These are phyloP conservation scores for Pythium volutum DNA, from an alignment of 352 stramenopile species.

Conservation along the genomic window DNA sequence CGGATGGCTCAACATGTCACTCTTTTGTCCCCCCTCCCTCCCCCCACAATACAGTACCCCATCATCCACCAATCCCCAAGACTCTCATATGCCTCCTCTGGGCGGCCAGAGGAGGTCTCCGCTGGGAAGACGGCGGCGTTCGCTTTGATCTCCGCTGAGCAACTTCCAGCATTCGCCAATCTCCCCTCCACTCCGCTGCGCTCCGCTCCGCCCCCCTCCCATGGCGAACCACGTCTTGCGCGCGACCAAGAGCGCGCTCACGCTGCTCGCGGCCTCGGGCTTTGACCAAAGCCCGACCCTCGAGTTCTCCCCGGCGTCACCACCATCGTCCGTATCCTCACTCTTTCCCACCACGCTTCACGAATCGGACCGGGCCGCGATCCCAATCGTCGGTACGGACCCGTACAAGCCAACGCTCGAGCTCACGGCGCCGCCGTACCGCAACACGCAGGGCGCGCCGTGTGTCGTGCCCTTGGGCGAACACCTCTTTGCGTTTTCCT, in stretches of 20 bases:
- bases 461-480: slow-evolving; percentile 47
- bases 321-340: not conserved
- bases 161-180: not conserved
- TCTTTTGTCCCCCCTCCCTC: not conserved
- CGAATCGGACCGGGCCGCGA: not conserved
- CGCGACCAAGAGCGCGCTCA: slow-evolving; percentile 19
- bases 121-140: not conserved
- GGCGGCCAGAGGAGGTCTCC: too few species aligned
- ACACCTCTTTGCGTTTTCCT: slow-evolving; percentile 58
- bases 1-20: slow-evolving; percentile 6
- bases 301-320: not conserved
- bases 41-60: too few species aligned
- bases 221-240: slow-evolving; percentile 9
- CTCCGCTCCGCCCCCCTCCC: not conserved
- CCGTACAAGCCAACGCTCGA: slow-evolving; percentile 38
- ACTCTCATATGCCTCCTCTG: too few species aligned
- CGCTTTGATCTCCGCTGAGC: not conserved
- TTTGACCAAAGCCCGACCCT: not conserved
- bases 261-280: slow-evolving; percentile 15
- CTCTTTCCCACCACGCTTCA: not conserved
- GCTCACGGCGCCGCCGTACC: slow-evolving; percentile 34
- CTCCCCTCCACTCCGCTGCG: too few species aligned
- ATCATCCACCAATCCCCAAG: not conserved
- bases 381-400: not conserved
- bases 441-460: slow-evolving; percentile 36